These are phyloP conservation scores for Fusarium brachygibbosum DNA, from an alignment of 2,329 filamentous ascomycete species.

Conservation along the genomic window DNA sequence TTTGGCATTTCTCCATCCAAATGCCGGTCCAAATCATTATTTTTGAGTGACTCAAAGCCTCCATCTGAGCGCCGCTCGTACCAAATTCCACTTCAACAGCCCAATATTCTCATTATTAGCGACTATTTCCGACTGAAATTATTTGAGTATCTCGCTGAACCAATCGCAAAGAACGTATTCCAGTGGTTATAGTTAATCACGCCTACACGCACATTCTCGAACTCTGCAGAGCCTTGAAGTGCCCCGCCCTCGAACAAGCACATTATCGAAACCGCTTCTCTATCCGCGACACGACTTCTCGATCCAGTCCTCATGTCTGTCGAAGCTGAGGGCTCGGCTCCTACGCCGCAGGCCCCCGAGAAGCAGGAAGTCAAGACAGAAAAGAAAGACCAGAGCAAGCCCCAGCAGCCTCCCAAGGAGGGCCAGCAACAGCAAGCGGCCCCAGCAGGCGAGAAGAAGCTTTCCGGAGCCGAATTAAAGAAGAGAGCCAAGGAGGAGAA, in stretches of 20 bases:
- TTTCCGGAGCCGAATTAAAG: slow-evolving; percentile 85
- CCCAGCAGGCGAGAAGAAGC: slow-evolving; percentile 64
- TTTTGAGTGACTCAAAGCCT: slow-evolving; percentile 55
- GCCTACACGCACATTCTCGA: slow-evolving; percentile 21
- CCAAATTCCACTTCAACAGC: slow-evolving; percentile 22
- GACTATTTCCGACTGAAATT: neutral
- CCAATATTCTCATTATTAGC: slow-evolving; percentile 4
- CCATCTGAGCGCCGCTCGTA: slow-evolving; percentile 25
- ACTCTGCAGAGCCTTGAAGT: slow-evolving; percentile 21
- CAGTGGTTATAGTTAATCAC: neutral
- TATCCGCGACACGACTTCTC: slow-evolving; percentile 17
- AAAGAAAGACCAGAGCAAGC: slow-evolving; percentile 45
- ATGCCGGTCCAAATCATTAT: slow-evolving; percentile 45
- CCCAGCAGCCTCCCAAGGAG: slow-evolving; percentile 46
- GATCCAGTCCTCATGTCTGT: slow-evolving; percentile 49
- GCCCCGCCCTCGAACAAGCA: slow-evolving; percentile 43
- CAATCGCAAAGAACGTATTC: neutral
- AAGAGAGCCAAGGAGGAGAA: slow-evolving; percentile 93
- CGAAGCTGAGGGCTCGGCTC: slow-evolving; percentile 51
- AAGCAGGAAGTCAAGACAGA: slow-evolving; percentile 48
- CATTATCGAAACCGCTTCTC: slow-evolving; percentile 25
- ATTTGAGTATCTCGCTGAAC: neutral
- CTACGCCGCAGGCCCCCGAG: slow-evolving; percentile 46
- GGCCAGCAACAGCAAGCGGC: slow-evolving; percentile 41
- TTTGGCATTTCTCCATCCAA: slow-evolving; percentile 42